Evolutionary conservation across 1,284 basidiomycete genomes (phyloP), one percentile per base, ranked within the genome.

Genomic region (Cronartium ribicola): DNA sequence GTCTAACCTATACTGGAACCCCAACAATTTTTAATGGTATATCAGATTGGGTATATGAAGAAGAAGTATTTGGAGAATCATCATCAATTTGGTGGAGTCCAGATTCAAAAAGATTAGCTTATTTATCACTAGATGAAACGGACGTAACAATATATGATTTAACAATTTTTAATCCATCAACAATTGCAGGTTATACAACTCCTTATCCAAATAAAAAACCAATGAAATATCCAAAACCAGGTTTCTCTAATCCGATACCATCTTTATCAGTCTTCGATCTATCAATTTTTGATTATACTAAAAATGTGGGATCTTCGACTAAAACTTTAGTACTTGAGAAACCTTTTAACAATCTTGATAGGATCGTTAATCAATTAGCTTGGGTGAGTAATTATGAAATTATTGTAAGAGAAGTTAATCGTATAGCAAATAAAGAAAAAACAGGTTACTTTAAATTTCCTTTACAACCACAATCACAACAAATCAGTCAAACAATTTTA

Each of bases 31-130:
- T 98, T 84, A 89, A 98, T 79, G 95, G 94, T 5, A 89, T 97
- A 0, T 91, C 93, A 0, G 93, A 96, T 81, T 98, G 95, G 82
- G 79, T 79, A 13, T 80, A 80, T 62, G 79, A 80, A 67, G 65
- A 67, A 59, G 80, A 82, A 76, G 87, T 98, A 36, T 90, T 93
- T 77, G 83, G 84, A 4, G 80, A 83, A 44, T 88, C 93, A 78
- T 88, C 82, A 66, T 89, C 93, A 0, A 84, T 95, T 6, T 98
- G 93, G 93, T 97, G 92, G 89, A 89, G 90, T 39, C 94, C 94
- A 0, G 87, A 90, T 77, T 89, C 89, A 0, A 83, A 85, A 10
- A 89, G 89, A 76, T 78, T 98, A 46, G 91, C 93, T 0, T 98
- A 89, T 83, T 86, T 98, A 55, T 84, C 87, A 14, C 88, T 92